These are phyloP conservation scores for Komagataella populi DNA, from an alignment of 805 yeast genomes.

Conservation along the genomic window DNA sequence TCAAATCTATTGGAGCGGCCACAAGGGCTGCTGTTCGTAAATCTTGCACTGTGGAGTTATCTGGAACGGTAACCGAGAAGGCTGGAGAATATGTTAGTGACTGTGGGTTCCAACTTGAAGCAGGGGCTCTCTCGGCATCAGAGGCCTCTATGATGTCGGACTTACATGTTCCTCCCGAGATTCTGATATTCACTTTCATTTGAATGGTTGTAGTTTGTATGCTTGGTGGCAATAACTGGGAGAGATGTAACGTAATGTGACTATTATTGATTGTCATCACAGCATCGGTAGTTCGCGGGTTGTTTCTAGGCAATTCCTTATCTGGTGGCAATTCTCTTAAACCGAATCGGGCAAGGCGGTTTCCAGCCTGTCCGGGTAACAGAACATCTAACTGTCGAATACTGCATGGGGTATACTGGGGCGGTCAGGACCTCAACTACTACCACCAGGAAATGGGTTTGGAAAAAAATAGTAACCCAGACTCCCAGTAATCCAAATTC, in stretches of 20 bases:
- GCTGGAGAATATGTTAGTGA: constrained; percentile 1
- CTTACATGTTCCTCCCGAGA: neutral
- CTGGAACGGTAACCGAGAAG: constrained; percentile 34
- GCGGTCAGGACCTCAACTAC: neutral
- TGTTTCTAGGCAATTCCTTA: neutral
- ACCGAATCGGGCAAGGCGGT: neutral
- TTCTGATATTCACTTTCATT: neutral
- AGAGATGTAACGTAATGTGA: neutral
- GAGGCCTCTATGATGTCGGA: neutral
- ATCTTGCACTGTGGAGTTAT: constrained; percentile 37
- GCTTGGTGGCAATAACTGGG: neutral
- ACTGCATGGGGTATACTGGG: neutral
- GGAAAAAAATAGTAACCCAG: neutral
- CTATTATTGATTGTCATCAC: neutral
- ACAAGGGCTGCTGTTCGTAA: constrained; percentile 31
- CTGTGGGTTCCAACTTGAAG: constrained; percentile 3
- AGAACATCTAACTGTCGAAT: neutral
- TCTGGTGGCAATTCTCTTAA: neutral
- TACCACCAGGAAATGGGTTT: neutral
- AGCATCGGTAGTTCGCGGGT: neutral
- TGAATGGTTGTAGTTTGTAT: neutral
- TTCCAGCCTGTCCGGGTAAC: neutral
- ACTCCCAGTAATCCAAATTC: neutral
- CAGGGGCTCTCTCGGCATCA: neutral
- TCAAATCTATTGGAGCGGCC: constrained; percentile 15